Evolutionary conservation across 805 yeast genomes (phyloP).

Genomic region (Sugiyamaella lignohabitans): DNA sequence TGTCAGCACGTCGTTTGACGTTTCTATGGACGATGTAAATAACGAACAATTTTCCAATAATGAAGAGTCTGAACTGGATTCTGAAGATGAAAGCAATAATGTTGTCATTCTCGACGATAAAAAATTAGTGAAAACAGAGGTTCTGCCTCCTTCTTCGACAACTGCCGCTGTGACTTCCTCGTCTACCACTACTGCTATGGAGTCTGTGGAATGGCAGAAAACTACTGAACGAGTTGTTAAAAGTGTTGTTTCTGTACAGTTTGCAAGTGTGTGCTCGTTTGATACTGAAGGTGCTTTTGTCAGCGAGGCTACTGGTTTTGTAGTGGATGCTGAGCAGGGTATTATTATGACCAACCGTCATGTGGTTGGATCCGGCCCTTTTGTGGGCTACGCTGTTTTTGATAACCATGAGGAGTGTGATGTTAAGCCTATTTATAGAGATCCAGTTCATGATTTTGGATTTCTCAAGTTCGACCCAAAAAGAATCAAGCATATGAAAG

Average conservation of each 20-base stretch:
- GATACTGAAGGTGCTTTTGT: conserved; percentile 78
- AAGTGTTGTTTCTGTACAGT: conserved; percentile 83
- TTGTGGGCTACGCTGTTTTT: conserved; percentile 83
- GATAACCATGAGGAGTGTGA: conserved; percentile 93
- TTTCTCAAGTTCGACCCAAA: conserved; percentile 72
- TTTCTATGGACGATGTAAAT: background rate
- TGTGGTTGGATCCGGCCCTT: conserved; percentile 94
- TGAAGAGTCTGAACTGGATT: background rate
- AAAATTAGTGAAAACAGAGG: background rate
- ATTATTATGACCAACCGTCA: conserved; percentile 87
- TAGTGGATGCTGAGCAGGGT: conserved; percentile 77
- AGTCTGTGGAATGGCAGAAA: conserved; percentile 55
- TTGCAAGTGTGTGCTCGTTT: conserved; percentile 77
- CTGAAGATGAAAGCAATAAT: background rate
- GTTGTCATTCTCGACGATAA: background rate
- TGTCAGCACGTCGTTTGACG: background rate
- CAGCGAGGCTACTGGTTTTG: conserved; percentile 88
- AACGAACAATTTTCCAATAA: background rate
- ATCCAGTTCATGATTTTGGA: conserved; percentile 94
- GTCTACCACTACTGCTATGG: conserved; percentile 3
- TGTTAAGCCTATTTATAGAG: conserved; percentile 80
- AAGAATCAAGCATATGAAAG: conserved; percentile 63
- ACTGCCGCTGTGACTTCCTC: background rate
- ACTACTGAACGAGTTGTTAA: conserved; percentile 78
- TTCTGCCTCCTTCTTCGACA: background rate